Evolutionary conservation across 495 filamentous ascomycete genomes (phyloP), one percentile per base, ranked within the genome.

Genomic region (Hyaloscypha variabilis): DNA sequence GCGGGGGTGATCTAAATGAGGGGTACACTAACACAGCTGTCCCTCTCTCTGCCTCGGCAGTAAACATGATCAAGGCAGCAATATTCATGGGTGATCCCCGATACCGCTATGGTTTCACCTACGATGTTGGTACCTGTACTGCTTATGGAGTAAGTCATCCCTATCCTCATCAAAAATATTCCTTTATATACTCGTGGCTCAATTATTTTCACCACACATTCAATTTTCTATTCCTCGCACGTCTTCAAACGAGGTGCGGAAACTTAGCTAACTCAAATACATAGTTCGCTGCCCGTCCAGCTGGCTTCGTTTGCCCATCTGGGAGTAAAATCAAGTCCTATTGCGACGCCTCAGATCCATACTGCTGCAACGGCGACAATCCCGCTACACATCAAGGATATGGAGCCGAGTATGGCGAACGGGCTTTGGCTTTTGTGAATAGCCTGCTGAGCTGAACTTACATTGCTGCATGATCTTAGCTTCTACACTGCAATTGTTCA

Each of bases 71-170:
- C 67, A 87, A 86, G 72, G 87, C 82, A 14, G 85, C 79, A 46
- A 89, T 89, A 69, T 83, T 87, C 71, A 85, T 87, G 84, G 87
- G 86, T 28, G 84, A 86, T 66, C 87, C 87, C 8, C 79, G 83
- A 42, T 81, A 84, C 74, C 72, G 76, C 6, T 70, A 60, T 2
- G 86, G 85, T 6, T 72, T 86, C 42, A 71, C 87, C 0, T 89
- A 89, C 72, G 81, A 87, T 61, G 87, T 88, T 60, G 86, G 87
- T 11, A 86, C 84, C n/a, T 88, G 85, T 71, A 68, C 64, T 31
- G 79, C 80, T 10, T 71, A 78, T 58, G 86, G 86, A n/a, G 87
- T 88, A 83, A 77, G 85, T 78, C 23, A 2, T 17, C 4, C 39
- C 39, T 46, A 10, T 42, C 39, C 3, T 46, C 13, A 46, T 46